phyloP scores from a whole-genome alignment of 306 rosid species.

The Leucaena leucocephala region DNA sequence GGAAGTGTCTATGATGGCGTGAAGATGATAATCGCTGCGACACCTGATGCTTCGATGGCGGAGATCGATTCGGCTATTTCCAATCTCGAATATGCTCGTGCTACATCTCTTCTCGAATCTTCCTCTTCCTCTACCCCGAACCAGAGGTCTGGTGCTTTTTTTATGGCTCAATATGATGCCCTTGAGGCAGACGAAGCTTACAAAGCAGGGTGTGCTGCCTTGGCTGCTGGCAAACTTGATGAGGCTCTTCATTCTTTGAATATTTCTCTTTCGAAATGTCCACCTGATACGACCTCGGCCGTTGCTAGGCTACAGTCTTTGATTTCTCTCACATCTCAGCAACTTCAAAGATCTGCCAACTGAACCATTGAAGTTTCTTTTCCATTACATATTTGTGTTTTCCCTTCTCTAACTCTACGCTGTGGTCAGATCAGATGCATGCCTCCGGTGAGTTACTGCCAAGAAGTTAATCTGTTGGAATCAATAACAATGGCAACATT shows the following conservation, averaged over 20 bases:
- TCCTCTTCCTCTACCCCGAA: conserved; percentile 18
- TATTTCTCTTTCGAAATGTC: conserved; percentile 69
- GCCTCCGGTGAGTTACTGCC: not conserved
- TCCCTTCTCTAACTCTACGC: not conserved
- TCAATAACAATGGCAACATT: not conserved
- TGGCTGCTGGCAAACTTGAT: conserved; percentile 76
- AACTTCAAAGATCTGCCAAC: conserved; percentile 51
- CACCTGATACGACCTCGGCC: conserved; percentile 68
- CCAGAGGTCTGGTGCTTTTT: conserved; percentile 25
- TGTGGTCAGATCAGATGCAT: not conserved
- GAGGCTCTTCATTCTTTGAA: conserved; percentile 71
- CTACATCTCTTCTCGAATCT: conserved; percentile 54
- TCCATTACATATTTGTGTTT: not conserved
- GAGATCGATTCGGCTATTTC: conserved; percentile 85
- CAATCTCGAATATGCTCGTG: conserved; percentile 69
- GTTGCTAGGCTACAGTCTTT: conserved; percentile 72
- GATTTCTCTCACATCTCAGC: conserved; percentile 75
- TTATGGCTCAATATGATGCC: conserved; percentile 50
- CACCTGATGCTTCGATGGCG: conserved; percentile 77
- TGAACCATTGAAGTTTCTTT: conserved; percentile 24
- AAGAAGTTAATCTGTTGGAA: not conserved
- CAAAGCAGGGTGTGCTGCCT: conserved; percentile 81
- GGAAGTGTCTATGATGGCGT: conserved; percentile 81
- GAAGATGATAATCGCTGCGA: conserved; percentile 58
- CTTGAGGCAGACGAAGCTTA: conserved; percentile 79